Base-by-base conservation (phyloP, 108 stramenopile species). In the Pseudonitzschia multiseries region DNA sequence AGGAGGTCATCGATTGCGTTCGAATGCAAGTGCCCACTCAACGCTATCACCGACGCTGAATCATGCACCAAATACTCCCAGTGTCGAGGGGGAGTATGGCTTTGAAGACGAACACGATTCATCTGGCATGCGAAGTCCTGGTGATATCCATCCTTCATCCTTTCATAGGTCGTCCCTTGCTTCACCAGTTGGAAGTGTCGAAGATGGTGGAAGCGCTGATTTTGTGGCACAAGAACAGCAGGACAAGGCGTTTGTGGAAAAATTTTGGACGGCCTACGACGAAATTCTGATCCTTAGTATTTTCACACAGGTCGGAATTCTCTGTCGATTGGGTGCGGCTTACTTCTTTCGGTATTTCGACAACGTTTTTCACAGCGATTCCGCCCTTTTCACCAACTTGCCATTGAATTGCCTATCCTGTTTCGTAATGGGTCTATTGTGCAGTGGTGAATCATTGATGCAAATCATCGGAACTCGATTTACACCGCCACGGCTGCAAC, bases 231-330 rank as follows among this genome's bases (percentile, higher is more conserved):
- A 77, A 57, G 79, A 81, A 53, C 69, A 74, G n/a, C 68, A 85
- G 41, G 84, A 88, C 61, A 36, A 33, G 32, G 57, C 64, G 24
- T 85, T 76, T 63, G 83, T 88, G 15, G 67, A 86, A 65, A 57
- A 73, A 14, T 91, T 93, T 74, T 93, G 93, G 93, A 81, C 76
- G 22, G 78, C 78, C 27, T 93, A 91, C 70, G 93, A 93, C 70
- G 87, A 91, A 52, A 75, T 90, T 61, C 77, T 93, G 52, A 90
- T 93, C 29, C 65, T 93, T 9, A 84, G 83, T 33, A 59, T 93
- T 50, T 91, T 84, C 70, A 83, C 85, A 28, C 87, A 91, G 66
- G 50, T 91, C 29, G 93, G 93, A 13, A 91, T 93, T 40, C 63
- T 90, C 2, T 85, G 84, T 70, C 89, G 93, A 10, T 62, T 93